These are phyloP conservation scores for Pistacia integerrima DNA, from an alignment of 345 rosid genomes.

Conservation along the genomic window DNA sequence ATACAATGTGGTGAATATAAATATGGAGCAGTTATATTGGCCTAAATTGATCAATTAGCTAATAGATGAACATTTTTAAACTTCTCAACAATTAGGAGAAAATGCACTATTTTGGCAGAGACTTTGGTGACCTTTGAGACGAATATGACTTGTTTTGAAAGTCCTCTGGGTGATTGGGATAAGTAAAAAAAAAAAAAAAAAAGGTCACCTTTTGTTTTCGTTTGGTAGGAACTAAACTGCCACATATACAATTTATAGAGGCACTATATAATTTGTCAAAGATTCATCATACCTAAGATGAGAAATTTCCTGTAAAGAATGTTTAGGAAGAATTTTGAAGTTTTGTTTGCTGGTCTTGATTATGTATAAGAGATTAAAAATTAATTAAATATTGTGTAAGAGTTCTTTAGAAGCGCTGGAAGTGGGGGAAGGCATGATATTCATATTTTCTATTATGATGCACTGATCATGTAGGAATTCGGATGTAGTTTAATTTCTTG, in stretches of 20 bases:
- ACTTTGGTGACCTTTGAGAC: background rate
- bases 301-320: background rate
- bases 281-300: background rate
- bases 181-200: background rate
- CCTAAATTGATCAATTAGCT: background rate
- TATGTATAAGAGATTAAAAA: background rate
- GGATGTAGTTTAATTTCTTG: background rate
- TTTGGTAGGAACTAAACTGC: background rate
- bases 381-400: background rate
- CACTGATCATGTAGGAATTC: background rate
- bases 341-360: background rate
- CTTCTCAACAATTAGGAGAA: background rate
- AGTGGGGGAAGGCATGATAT: background rate
- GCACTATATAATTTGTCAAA: background rate
- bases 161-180: background rate
- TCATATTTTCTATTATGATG: background rate
- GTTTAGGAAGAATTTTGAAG: background rate
- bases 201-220: background rate
- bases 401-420: background rate
- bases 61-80: background rate
- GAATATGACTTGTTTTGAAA: constrained; percentile 1
- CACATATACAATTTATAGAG: background rate
- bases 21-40: constrained; percentile 1
- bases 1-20: background rate
- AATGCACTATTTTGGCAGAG: background rate